Evolutionary conservation across 176 grass and related monocot species (phyloP).

Genomic region (Carex kokanica): DNA sequence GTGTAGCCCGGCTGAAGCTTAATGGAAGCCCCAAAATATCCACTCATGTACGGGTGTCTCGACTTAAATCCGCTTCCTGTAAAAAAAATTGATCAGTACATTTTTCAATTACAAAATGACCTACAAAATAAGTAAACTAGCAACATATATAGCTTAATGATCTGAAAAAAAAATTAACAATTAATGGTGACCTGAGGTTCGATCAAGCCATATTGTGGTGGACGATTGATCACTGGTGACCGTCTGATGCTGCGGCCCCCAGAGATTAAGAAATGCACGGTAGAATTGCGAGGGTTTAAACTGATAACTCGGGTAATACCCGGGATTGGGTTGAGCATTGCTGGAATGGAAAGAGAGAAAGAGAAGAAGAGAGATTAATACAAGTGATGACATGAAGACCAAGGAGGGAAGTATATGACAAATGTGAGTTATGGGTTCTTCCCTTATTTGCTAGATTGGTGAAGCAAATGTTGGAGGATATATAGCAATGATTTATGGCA

Average conservation of each 20-base stretch:
- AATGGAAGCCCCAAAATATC: conserved; percentile 53
- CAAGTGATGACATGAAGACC: neutral
- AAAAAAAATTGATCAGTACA: neutral
- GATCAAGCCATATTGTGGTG: conserved; percentile 61
- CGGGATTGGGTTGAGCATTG: conserved; percentile 44
- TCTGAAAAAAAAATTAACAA: neutral
- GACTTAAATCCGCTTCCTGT: conserved; percentile 77
- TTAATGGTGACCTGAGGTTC: conserved; percentile 29
- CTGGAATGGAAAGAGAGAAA: neutral
- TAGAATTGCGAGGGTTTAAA: conserved; percentile 27
- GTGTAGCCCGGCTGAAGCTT: conserved; percentile 69
- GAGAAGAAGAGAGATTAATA: conserved; percentile 15
- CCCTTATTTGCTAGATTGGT: conserved; percentile 21
- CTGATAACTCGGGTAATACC: conserved; percentile 42
- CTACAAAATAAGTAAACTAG: neutral
- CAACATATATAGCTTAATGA: neutral
- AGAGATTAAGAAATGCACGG: conserved; percentile 47
- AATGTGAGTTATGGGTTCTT: conserved; percentile 8
- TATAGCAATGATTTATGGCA: neutral
- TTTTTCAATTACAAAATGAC: neutral
- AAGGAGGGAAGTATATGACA: neutral
- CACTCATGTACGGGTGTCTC: conserved; percentile 35
- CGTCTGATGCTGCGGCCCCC: conserved; percentile 55
- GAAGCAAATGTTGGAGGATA: conserved; percentile 19
- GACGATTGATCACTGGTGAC: conserved; percentile 28